These are phyloP conservation scores for Rhazya stricta DNA, from an alignment of 257 asterid genomes.

Conservation along the genomic window DNA sequence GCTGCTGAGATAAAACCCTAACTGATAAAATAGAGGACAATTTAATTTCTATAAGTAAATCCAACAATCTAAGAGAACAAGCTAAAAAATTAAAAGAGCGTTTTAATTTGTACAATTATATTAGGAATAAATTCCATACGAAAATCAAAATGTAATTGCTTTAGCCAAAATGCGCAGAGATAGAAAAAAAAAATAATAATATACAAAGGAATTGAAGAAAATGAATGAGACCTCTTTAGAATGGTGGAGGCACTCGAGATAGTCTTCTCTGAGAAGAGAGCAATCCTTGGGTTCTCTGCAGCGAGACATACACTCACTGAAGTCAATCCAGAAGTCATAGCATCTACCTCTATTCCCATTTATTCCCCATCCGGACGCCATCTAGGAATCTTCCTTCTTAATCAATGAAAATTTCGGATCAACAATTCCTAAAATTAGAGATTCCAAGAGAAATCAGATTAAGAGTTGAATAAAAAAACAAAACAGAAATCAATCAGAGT, in stretches of 20 bases:
- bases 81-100: neutral
- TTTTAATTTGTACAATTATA: neutral
- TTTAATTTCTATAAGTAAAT: neutral
- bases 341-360: slow-evolving; percentile 96
- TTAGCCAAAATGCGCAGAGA: neutral
- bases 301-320: slow-evolving; percentile 92
- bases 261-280: slow-evolving; percentile 86
- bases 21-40: neutral
- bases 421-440: slow-evolving; percentile 4
- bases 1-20: neutral
- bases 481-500: neutral
- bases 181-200: neutral
- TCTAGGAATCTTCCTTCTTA: slow-evolving; percentile 10
- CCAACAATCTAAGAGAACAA: neutral
- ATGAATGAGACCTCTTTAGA: slow-evolving; percentile 80
- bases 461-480: neutral
- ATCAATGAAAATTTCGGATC: neutral
- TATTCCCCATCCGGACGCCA: slow-evolving; percentile 99
- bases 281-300: slow-evolving; percentile 94
- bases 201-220: neutral
- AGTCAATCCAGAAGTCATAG: slow-evolving; percentile 96
- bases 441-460: neutral
- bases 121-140: neutral
- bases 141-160: neutral
- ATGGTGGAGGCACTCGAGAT: slow-evolving; percentile 95